Evolutionary conservation across 2,329 filamentous ascomycete species (phyloP), one percentile per base, ranked within the genome.

Genomic region (Claviceps digitariae): DNA sequence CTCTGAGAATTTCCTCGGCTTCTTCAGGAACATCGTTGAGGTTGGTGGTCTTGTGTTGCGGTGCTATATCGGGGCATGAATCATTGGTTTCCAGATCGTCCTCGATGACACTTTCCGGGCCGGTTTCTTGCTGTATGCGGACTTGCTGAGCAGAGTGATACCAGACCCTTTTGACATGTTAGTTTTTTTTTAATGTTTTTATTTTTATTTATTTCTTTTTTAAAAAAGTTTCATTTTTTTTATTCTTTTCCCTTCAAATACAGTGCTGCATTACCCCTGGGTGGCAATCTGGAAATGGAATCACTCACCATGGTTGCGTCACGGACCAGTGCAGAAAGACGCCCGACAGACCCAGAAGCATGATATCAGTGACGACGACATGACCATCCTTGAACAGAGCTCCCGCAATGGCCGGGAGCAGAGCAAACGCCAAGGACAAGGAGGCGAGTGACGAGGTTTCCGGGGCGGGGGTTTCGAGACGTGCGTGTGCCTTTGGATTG

Each of bases 271-370:
- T n/a, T n/a, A n/a, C n/a, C n/a, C n/a, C n/a, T n/a, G n/a, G n/a
- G n/a, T n/a, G n/a, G n/a, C 4, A 8, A 34, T 8, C 31, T 34
- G 40, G n/a, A 21, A 4, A 41, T n/a, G n/a, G 1, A 20, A 41
- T 34, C 25, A 57, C 78, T 65, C 72, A 90, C 90, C 91, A 97
- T 60, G 91, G 91, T 59, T 93, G 75, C 53, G 88, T 84, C 45
- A 96, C 85, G 49, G 87, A 90, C 88, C 90, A 96, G 65, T 95
- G 90, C 57, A 97, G 73, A 62, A 96, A 94, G 46, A 96, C 78
- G 4, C 85, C 87, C 2, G 87, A 87, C 56, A 97, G 69, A 2
- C 79, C 82, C 34, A 97, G 71, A 36, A 97, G 74, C 61, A 93
- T 84, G 29, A 95, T 70, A 67, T 97, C 91, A 0, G 90, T 95